These are phyloP conservation scores for Biscutella auriculata DNA, from an alignment of 441 rosid species.

Conservation along the genomic window DNA sequence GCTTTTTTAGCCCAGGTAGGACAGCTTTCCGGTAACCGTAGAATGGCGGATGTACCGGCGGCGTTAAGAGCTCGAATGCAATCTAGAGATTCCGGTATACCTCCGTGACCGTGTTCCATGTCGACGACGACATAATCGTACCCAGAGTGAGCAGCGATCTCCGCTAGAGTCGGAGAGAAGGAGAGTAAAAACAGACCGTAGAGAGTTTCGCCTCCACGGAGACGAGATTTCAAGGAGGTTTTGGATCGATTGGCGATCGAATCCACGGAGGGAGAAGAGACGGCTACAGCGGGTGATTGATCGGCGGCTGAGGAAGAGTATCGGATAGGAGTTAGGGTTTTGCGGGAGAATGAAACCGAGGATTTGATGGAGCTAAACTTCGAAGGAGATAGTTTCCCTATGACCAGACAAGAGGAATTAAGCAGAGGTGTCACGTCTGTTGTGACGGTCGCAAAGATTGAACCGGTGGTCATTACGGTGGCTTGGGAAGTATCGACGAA, in stretches of 20 bases:
- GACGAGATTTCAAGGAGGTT: conserved; percentile 55
- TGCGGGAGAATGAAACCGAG: conserved; percentile 20
- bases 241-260: conserved; percentile 1
- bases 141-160: conserved; percentile 70
- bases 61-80: conserved; percentile 57
- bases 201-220: conserved; percentile 57
- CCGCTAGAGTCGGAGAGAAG: conserved; percentile 80
- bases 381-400: conserved; percentile 2
- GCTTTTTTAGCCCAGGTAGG: conserved; percentile 77
- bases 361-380: conserved; percentile 13
- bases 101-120: conserved; percentile 95
- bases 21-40: conserved; percentile 64
- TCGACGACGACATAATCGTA: conserved; percentile 84
- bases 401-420: background rate
- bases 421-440: background rate
- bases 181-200: conserved; percentile 76
- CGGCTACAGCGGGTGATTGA: conserved; percentile 12
- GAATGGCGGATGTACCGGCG: conserved; percentile 47
- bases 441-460: conserved; percentile 15
- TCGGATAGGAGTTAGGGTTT: conserved; percentile 27
- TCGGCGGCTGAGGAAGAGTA: conserved; percentile 23
- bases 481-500: conserved; percentile 17
- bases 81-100: conserved; percentile 52
- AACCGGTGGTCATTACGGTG: conserved; percentile 13
- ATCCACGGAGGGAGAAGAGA: conserved; percentile 15